Conservation (phyloP, 352 stramenopile species). For the Elongisporangium prolatum region DNA sequence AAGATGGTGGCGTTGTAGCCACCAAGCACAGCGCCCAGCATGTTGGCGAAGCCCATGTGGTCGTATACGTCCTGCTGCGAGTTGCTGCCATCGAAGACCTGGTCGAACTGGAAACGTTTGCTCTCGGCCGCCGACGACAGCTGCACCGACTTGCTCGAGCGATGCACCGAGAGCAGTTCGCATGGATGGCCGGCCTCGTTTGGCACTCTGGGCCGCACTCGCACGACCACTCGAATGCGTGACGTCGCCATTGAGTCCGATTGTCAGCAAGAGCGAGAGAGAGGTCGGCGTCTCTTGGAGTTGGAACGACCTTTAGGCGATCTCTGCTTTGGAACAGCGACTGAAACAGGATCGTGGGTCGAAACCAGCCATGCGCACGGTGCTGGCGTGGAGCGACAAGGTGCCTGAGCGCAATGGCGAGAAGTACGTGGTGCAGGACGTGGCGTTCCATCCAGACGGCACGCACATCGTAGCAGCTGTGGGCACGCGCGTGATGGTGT, state of each 20-base stretch:
- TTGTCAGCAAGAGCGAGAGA: neutral
- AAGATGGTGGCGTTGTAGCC: constrained; percentile 52
- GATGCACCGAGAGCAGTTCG: constrained; percentile 26
- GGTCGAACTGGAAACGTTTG: constrained; percentile 47
- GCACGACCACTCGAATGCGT: constrained; percentile 48
- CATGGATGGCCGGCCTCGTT: constrained; percentile 31
- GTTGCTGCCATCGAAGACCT: constrained; percentile 34
- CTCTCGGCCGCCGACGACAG: constrained; percentile 13
- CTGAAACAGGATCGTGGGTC: neutral
- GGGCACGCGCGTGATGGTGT: constrained; percentile 90
- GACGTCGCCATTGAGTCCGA: constrained; percentile 3
- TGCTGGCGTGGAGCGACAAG: constrained; percentile 83
- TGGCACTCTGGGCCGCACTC: constrained; percentile 33
- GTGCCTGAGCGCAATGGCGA: constrained; percentile 84
- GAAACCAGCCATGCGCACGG: constrained; percentile 57
- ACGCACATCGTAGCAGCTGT: constrained; percentile 87
- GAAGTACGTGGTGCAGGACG: constrained; percentile 83
- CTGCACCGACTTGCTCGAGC: constrained; percentile 19
- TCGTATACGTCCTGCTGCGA: constrained; percentile 38
- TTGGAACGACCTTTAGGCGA: constrained; percentile 1
- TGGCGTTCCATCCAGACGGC: constrained; percentile 90
- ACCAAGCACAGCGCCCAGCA: constrained; percentile 27
- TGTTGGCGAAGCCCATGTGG: constrained; percentile 25
- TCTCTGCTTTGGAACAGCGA: neutral
- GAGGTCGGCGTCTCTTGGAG: constrained; percentile 14